Evolutionary conservation across 768 basidiomycete species (phyloP), one percentile per base, ranked within the genome.

Genomic region (Kwoniella mangroviensis): DNA sequence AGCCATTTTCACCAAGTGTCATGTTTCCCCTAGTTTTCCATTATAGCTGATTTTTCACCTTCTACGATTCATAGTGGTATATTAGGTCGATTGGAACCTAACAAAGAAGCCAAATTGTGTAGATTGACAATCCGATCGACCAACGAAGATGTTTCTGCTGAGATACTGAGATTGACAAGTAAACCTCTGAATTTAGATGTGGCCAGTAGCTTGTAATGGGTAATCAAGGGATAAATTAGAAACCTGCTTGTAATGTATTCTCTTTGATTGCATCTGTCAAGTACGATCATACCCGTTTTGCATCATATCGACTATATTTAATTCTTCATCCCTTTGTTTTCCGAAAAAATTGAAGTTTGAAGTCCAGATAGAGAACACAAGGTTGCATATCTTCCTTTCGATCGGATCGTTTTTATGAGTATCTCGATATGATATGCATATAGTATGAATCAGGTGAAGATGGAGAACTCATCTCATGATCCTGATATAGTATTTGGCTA

Each of bases 51-150:
- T 63, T 1, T 60, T 40, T 57, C 7, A 19, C 12, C 22, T 15
- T 41, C 49, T 13, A 19, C 11, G n/a, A n/a, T n/a, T 7, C 2
- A 34, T 52, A 81, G 80, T 34, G 97, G 97, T 6, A 98, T 97
- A 80, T 85, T 99, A 71, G 83, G 98, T 73, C 88, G 97, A 65
- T 82, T 98, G 34, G 97, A 99, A 83, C 97, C 97, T 2, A 99
- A 98, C 84, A 88, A 89, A 63, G 94, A 97, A 69, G 97, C 96
- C 28, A 96, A 97, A 92, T 86, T 98, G 42, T 98, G 94, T 84
- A 91, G 97, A 43, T 80, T 98, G 69, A 99, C 97, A 6, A 88
- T 98, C 54, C 88, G 97, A 79, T 96, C 94, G 79, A 98, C 97
- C 3, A 98, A 97, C 65, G 94, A 94, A 81, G 88, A 90, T 11